Base-by-base conservation (phyloP, 257 asterid species). In the Solanum etuberosum region DNA sequence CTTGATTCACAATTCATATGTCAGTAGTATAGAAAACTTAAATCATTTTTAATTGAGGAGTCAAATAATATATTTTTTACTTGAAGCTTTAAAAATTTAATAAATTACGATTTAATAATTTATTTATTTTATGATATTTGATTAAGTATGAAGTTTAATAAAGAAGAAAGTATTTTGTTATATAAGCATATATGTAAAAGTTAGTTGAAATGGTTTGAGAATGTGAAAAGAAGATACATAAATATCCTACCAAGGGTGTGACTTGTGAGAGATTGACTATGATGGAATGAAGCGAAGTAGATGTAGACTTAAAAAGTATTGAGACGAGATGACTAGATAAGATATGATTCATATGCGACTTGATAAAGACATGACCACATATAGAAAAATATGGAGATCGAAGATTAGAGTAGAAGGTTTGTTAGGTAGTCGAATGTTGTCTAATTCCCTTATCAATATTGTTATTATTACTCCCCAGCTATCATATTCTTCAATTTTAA, bases 281-380 rank as follows among this genome's bases (percentile, higher is more conserved):
- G 31, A n/a, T 5, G 0, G 16, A 11, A 5, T 4, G 12, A 25
- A 63, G 2, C 0, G 1, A 2, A 63, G 18, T 63, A 12, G 9
- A 25, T 0, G 9, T n/a, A 63, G 71, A 25, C 5, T 12, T 18
- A 63, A 25, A 11, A 63, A 63, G 0, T n/a, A 25, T 63, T 10
- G 8, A 25, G 12, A n/a, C 0, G 2, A 12, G 14, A 0, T 63
- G 2, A 63, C 3, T 63, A 63, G 7, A n/a, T 4, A 63, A 25
- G 2, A 25, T 0, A 25, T 25, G 0, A 63, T 12, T n/a, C 18
- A 25, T 4, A 0, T 25, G 32, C 0, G 3, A 0, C 9, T 63
- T 54, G 20, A 0, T 2, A 20, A 6, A 9, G 12, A 54, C 21
- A 54, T 54, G 65, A 54, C 5, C 65, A 20, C 1, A 7, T 10